Conservation (phyloP, 1,284 basidiomycete genomes). For the Cryptococcus sp. region DNA sequence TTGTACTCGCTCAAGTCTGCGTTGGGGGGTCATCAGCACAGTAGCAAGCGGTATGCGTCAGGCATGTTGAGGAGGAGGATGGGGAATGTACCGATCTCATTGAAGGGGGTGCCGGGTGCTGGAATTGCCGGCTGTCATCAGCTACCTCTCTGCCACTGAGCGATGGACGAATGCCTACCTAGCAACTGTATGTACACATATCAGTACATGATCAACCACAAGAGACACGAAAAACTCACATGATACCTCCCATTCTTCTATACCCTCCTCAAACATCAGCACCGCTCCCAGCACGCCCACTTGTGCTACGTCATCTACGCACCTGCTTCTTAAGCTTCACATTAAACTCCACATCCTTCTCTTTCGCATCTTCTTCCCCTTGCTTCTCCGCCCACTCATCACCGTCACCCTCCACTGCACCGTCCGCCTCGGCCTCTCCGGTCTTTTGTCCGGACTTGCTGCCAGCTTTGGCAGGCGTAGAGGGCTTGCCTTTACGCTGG, state of each 20-base stretch:
- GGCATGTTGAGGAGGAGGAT: neutral
- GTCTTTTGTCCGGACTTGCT: no score
- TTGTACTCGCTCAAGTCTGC: slow-evolving; percentile 35
- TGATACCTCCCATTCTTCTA: slow-evolving; percentile 34
- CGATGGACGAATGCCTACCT: slow-evolving; percentile 15
- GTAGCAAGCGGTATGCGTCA: no score
- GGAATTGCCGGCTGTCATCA: slow-evolving; percentile 6
- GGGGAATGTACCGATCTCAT: slow-evolving; percentile 38
- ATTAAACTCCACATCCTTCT: slow-evolving; percentile 29
- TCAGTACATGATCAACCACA: neutral
- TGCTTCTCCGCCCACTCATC: slow-evolving; percentile 16
- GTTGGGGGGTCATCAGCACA: no score
- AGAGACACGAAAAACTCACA: slow-evolving; percentile 14
- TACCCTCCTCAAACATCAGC: neutral
- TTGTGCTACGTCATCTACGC: slow-evolving; percentile 4
- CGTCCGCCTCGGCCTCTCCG: neutral
- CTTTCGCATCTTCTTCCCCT: slow-evolving; percentile 15
- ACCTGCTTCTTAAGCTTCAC: slow-evolving; percentile 40
- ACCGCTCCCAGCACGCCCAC: neutral
- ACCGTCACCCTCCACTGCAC: neutral
- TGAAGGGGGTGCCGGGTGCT: slow-evolving; percentile 49
- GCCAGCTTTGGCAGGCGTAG: no score
- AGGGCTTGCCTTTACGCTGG: neutral
- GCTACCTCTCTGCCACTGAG: neutral
- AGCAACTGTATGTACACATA: slow-evolving; percentile 16